phyloP scores from a whole-genome alignment of 257 asterid genomes.

The Solanum sitiens region DNA sequence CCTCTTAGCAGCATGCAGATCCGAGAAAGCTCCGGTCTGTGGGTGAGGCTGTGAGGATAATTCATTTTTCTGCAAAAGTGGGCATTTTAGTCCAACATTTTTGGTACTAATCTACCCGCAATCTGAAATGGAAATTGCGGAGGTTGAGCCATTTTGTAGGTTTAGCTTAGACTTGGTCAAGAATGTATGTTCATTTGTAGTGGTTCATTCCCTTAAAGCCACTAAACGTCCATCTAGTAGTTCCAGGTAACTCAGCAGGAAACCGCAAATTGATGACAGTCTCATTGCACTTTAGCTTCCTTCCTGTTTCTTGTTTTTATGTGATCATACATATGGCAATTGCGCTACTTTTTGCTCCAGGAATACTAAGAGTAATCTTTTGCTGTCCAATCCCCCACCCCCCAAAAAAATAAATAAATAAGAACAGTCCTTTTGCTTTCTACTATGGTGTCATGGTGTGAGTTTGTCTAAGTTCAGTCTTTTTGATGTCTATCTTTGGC shows the following conservation, averaged over 20 bases:
- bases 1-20: background rate
- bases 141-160: background rate
- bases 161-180: background rate
- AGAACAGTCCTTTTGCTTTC: background rate
- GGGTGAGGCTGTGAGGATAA: background rate
- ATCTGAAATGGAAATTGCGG: background rate
- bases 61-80: background rate
- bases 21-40: background rate
- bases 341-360: background rate
- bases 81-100: background rate
- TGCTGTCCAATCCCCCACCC: background rate
- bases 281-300: background rate
- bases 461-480: background rate
- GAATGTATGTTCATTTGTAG: background rate
- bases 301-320: background rate
- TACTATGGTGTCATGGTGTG: background rate
- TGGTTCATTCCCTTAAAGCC: background rate
- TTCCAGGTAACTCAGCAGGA: background rate
- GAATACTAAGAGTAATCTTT: background rate
- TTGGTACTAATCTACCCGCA: background rate
- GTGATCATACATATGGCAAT: background rate
- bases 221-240: background rate
- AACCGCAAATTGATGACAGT: background rate
- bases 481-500: constrained; percentile 8
- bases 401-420: background rate